Base-by-base conservation (phyloP, 805 yeast species). In the Scheffersomyces spartinae region DNA sequence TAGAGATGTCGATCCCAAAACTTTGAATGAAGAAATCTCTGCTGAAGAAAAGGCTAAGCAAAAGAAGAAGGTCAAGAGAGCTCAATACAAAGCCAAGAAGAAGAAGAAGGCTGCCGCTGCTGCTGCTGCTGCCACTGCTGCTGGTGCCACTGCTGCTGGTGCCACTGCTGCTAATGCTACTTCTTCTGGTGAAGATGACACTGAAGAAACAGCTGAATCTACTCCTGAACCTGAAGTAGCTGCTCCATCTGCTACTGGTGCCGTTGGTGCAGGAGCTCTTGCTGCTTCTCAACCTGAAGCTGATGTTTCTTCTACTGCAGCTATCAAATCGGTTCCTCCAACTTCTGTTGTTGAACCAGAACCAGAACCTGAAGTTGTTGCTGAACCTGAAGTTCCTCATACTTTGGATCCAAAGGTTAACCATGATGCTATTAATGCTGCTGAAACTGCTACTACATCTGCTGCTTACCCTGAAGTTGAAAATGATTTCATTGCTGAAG, bases 1-100 rank as follows among this genome's bases (percentile, higher is more conserved):
- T 13, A 56, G 68, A 32, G 62, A 66, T 27, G 78, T 17, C 9
- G 9, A 7, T 7, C 7, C 18, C 9, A 17, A 9, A 47, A 61
- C 68, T 26, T 61, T 80, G 38, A 78, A 78, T 39, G 69, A 42
- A 26, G 18, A 50, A 25, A 54, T 51, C 24, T 35, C 34, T 22
- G 19, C 26, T 8, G 35, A 21, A 19, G 27, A 30, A 23, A 19
- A 42, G 10, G 30, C 32, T n/a, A 39, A 26, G n/a, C 45, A 42
- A 20, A 44, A 44, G 42, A 45, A 43, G 39, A 45, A 44, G 37
- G 43, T 45, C 36, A 45, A 45, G 45, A 38, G 43, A 32, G 36
- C 43, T 6, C 43, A 36, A 27, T 37, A 45, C 45, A 45, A 34
- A 38, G 41, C 40, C 32, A 45, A 40, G 39, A 45, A 43, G 38